Evolutionary conservation across 768 basidiomycete species (phyloP), one percentile per base, ranked within the genome.

Genomic region (Gautieria morchelliformis): DNA sequence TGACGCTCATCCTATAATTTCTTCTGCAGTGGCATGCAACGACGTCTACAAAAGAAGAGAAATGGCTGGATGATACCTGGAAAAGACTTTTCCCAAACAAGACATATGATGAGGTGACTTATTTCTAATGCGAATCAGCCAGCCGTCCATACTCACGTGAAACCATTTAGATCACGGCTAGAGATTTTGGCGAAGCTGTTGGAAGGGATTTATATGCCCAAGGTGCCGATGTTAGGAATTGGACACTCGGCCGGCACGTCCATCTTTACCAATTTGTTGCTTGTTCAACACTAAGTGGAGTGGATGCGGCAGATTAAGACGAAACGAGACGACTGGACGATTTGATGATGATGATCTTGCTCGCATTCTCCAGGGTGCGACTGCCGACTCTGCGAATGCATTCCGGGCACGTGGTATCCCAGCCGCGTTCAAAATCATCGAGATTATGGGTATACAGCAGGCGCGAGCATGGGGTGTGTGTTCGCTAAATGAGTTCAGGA

Each of bases 371-470:
- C 80, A 87, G 44, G 70, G 82, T 61, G 80, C 89, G 14, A 88
- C 86, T 0, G 81, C 84, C 59, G 77, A 84, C 59, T 78, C 84
- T 45, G 90, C 89, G 9, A 83, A 73, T 52, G 76, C 83, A 15
- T 92, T 91, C 71, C 74, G 85, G 56, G 90, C 89, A 20, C 80
- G 86, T 19, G 81, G 85, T 5, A 90, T 86, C 2, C 90, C 90
- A 48, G 76, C 68, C n/a, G 68, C 78, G 48, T 87, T 92, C 84
- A 81, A 78, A 44, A 65, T 90, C 24, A 79, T 90, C 60, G 91
- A 93, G 66, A 75, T 91, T 41, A 86, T 93, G 87, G 88, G 88
- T 42, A 91, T 93, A 47, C 82, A 87, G 63, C 76, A 84, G 58
- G 85, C 80, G 64, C 78, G 90, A 32, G 61, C 65, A 20, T 93